Evolutionary conservation across 306 rosid species (phyloP).

Genomic region (Medicago arabica): DNA sequence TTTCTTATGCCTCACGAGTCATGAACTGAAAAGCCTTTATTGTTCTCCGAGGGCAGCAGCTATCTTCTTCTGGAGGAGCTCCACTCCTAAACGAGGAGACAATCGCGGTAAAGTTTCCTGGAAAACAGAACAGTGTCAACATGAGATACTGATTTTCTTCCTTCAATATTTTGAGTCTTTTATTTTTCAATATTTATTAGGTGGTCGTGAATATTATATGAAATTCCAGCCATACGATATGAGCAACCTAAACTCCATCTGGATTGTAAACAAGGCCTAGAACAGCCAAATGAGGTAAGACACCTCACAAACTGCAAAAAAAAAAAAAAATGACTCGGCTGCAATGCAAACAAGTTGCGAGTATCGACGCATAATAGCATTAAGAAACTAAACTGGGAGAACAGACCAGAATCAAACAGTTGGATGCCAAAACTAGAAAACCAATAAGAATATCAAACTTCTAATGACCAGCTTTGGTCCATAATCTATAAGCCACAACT

Average conservation of each 20-base stretch:
- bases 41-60: slow-evolving; percentile 69
- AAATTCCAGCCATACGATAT: background rate
- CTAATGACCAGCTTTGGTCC: slow-evolving; percentile 14
- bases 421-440: slow-evolving; percentile 27
- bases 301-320: slow-evolving; percentile 2
- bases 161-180: background rate
- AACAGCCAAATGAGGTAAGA: background rate
- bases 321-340: slow-evolving; percentile 1
- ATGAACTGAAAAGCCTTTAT: slow-evolving; percentile 17
- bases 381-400: slow-evolving; percentile 25
- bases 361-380: background rate
- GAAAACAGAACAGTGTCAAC: slow-evolving; percentile 33
- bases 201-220: slow-evolving; percentile 25
- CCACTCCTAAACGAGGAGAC: slow-evolving; percentile 92
- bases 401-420: slow-evolving; percentile 18
- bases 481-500: slow-evolving; percentile 30
- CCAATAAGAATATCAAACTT: slow-evolving; percentile 26
- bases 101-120: slow-evolving; percentile 81
- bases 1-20: slow-evolving; percentile 19
- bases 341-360: slow-evolving; percentile 14
- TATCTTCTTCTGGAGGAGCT: slow-evolving; percentile 81
- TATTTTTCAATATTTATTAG: background rate
- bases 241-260: slow-evolving; percentile 5
- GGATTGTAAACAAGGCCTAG: slow-evolving; percentile 9
- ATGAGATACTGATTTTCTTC: slow-evolving; percentile 20